These are phyloP conservation scores for Cicer arietinum DNA, from an alignment of 306 rosid species.

Conservation along the genomic window DNA sequence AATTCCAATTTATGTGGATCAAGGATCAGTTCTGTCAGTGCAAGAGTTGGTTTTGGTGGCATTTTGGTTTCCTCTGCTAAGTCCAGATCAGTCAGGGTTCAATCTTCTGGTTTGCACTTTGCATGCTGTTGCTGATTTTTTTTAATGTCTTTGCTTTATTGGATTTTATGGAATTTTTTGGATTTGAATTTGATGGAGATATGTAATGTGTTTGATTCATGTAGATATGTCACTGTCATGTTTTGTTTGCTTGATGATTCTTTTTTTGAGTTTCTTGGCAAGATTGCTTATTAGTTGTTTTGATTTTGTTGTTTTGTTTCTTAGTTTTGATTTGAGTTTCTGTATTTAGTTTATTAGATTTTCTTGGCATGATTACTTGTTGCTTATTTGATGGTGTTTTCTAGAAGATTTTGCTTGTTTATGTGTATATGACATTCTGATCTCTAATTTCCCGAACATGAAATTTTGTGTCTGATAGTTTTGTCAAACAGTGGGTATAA, in stretches of 20 bases:
- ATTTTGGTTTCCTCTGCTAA: slow-evolving; percentile 57
- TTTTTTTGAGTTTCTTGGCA: slow-evolving; percentile 21
- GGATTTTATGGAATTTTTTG: neutral
- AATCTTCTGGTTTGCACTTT: slow-evolving; percentile 66
- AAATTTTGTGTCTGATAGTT: slow-evolving; percentile 4
- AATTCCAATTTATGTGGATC: slow-evolving; percentile 50
- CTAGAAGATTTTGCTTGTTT: neutral
- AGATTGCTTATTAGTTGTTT: neutral
- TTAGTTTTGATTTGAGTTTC: too few species aligned
- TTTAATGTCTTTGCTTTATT: slow-evolving; percentile 36
- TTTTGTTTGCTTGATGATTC: slow-evolving; percentile 36
- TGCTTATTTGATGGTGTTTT: neutral
- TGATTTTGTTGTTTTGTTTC: slow-evolving; percentile 6
- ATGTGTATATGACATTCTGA: neutral
- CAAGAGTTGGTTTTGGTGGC: slow-evolving; percentile 55
- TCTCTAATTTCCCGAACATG: slow-evolving; percentile 7
- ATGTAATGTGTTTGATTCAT: slow-evolving; percentile 25
- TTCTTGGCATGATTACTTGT: too few species aligned
- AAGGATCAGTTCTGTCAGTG: slow-evolving; percentile 50
- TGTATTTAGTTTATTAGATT: too few species aligned
- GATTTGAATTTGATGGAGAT: slow-evolving; percentile 9
- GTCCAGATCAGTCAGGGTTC: slow-evolving; percentile 70
- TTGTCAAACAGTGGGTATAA: too few species aligned
- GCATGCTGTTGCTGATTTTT: slow-evolving; percentile 38
- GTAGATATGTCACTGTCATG: neutral